These are phyloP conservation scores for Aspergillus novofumigatus DNA, from an alignment of 2,329 filamentous ascomycete species.

Conservation along the genomic window DNA sequence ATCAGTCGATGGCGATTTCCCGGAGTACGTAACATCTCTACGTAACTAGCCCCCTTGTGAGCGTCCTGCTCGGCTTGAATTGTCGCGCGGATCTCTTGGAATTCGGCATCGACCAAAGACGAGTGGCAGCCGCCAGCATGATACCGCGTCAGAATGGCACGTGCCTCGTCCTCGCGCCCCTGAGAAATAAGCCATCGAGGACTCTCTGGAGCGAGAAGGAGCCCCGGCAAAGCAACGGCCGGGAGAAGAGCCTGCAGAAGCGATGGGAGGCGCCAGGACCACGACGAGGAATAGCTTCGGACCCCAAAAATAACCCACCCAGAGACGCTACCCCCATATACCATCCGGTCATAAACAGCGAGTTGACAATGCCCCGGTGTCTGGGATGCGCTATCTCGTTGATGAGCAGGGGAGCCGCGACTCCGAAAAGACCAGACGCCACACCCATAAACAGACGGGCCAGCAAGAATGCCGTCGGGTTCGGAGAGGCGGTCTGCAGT, in stretches of 20 bases:
- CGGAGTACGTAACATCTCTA: constrained; percentile 14
- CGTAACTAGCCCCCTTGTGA: constrained; percentile 9
- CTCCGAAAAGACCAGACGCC: constrained; percentile 30
- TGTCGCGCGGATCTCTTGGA: constrained; percentile 15
- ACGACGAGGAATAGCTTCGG: constrained; percentile 14
- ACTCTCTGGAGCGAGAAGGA: constrained; percentile 16
- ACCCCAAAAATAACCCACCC: constrained; percentile 26
- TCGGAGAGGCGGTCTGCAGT: constrained; percentile 26
- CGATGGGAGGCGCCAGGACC: constrained; percentile 23
- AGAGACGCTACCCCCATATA: constrained; percentile 27
- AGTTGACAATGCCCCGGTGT: constrained; percentile 33
- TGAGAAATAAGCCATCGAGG: constrained; percentile 19
- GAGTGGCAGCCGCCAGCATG: constrained; percentile 16
- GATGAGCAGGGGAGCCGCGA: constrained; percentile 36
- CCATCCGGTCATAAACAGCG: constrained; percentile 34
- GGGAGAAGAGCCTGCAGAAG: constrained; percentile 17
- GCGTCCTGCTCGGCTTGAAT: constrained; percentile 15
- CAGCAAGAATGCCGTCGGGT: constrained; percentile 29
- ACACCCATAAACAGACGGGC: constrained; percentile 36
- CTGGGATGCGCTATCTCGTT: constrained; percentile 44
- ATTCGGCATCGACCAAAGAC: constrained; percentile 15
- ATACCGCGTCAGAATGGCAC: constrained; percentile 10
- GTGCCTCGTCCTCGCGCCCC: constrained; percentile 15
- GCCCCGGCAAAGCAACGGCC: constrained; percentile 14
- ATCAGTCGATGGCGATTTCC: constrained; percentile 12